Conservation (phyloP, 495 filamentous ascomycete genomes). For the Letharia columbiana region DNA sequence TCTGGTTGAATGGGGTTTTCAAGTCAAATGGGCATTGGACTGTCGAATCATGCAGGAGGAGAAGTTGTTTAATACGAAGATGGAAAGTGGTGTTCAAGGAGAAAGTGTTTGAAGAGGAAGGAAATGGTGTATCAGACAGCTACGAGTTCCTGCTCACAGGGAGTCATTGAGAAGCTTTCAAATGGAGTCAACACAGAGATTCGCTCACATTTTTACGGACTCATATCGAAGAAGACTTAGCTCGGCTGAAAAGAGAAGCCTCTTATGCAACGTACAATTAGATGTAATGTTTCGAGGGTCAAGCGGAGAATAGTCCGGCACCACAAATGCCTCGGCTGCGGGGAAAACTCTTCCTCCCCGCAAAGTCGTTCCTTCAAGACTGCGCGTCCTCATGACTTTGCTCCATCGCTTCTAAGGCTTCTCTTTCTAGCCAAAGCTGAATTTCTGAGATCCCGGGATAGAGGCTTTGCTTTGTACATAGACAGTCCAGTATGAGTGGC, state of each 20-base stretch:
- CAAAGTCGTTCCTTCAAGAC: neutral
- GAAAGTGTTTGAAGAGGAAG: neutral
- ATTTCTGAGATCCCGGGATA: neutral
- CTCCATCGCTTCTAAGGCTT: neutral
- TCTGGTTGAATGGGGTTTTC: neutral
- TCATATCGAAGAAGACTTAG: neutral
- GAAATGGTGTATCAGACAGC: no score
- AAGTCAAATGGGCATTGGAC: neutral
- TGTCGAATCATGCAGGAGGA: neutral
- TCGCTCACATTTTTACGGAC: neutral
- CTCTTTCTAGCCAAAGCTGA: neutral
- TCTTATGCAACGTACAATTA: neutral
- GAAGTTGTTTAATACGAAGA: neutral
- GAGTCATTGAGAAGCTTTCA: neutral
- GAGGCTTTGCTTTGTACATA: neutral
- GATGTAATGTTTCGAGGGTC: neutral
- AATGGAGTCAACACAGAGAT: neutral
- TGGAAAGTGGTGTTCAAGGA: no score
- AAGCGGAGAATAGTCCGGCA: neutral
- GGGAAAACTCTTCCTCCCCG: neutral
- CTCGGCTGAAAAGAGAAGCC: neutral
- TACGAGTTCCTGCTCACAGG: neutral
- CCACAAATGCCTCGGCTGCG: neutral
- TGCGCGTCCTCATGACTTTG: neutral
- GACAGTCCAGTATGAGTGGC: conserved; percentile 34